Conservation (phyloP, 2,329 filamentous ascomycete species). For the Colletotrichum higginsianum region DNA sequence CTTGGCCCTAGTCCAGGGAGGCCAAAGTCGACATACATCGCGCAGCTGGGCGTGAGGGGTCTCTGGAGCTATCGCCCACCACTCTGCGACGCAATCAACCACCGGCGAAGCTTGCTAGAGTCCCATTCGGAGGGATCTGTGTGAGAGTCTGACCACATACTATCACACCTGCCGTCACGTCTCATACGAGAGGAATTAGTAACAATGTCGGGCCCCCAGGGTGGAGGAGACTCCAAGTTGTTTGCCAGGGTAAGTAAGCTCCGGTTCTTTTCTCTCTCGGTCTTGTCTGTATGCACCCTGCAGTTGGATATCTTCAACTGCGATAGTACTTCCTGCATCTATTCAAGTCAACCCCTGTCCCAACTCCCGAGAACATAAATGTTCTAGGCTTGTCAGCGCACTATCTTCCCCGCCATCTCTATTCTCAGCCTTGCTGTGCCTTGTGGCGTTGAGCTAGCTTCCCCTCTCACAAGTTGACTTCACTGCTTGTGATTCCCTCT, state of each 20-base stretch:
- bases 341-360: constrained; percentile 22
- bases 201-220: constrained; percentile 69
- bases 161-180: constrained; percentile 16
- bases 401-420: constrained; percentile 9
- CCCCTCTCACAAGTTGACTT: background rate
- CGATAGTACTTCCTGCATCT: background rate
- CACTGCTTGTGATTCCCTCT: background rate
- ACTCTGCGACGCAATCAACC: constrained; percentile 25
- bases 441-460: constrained; percentile 15
- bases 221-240: constrained; percentile 97
- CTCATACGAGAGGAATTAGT: constrained; percentile 19
- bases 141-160: constrained; percentile 25
- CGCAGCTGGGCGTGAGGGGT: constrained; percentile 43
- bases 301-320: background rate
- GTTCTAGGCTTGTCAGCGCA: constrained; percentile 6
- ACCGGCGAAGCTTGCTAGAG: constrained; percentile 29
- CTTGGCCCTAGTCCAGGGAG: constrained; percentile 24
- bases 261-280: constrained; percentile 28
- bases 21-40: constrained; percentile 33
- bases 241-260: constrained; percentile 93
- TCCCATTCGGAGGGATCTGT: constrained; percentile 19
- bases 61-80: constrained; percentile 40
- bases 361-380: constrained; percentile 3
- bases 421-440: constrained; percentile 3
- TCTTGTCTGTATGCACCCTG: constrained; percentile 10